Base-by-base conservation (phyloP, 1,284 basidiomycete species). In the Moesziomyces globuligerus region DNA sequence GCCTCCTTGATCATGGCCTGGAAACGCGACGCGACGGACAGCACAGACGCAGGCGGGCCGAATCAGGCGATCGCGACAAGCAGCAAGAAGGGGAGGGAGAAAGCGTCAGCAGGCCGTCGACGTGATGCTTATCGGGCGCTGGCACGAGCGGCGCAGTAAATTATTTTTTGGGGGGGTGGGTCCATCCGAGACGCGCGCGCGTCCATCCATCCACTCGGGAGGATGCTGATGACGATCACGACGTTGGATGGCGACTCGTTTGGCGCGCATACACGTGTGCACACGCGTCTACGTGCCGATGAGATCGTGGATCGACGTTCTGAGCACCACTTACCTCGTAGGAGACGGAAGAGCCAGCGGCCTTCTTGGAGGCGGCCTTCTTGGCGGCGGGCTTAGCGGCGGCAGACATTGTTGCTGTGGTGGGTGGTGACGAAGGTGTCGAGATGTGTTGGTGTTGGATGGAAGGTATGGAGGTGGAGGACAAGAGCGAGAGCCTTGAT, bases 1-100 rank as follows among this genome's bases (percentile, higher is more conserved):
- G 91, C 92, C 86, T 94, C 92, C 84, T 86, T 80, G 52, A 69
- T 81, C 79, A 81, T 81, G 51, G 72, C 59, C 75, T 76, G 49
- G 34, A 34, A 40, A 59, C 56, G 55, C 61, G 62, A 66, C 56
- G 56, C 62, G 62, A 66, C 51, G 38, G 39, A 37, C 11, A 42
- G 29, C 18, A 32, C 18, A 47, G 21, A 21, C 36, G 9, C 10
- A 39, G n/a, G 46, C 40, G 17, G 7, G 11, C 41, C 20, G 38
- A 18, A 29, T 17, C 38, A 32, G 58, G 49, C 29, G n/a, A 40
- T 36, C 18, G 48, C 48, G 44, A 44, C 17, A 18, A 44, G 42
- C 13, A 29, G 45, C 17, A 8, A 28, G 10, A 25, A 38, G 18
- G 34, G 11, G 24, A 20, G 43, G 32, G 11, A 20, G 18, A 28